Conservation (phyloP, 176 grass and related monocot genomes). For the Hordeum marinum region DNA sequence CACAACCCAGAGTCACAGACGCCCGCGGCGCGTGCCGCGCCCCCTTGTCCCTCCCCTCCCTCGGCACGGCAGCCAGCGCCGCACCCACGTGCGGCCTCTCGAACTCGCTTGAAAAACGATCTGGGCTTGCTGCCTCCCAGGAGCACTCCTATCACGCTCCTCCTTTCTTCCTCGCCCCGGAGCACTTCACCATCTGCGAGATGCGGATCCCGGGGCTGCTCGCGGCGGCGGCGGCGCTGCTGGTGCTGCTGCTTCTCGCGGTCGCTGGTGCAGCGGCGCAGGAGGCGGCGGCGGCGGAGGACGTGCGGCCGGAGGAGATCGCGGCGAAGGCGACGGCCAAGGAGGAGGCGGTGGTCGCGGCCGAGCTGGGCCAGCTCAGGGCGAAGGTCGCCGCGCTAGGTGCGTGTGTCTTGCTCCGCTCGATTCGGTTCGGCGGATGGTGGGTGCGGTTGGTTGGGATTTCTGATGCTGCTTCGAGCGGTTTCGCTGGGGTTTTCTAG, state of each 20-base stretch:
- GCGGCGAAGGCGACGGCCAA: constrained; percentile 26
- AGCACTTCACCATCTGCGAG: background rate
- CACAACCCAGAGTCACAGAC: no score
- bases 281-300: constrained; percentile 28
- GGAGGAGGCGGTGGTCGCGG: constrained; percentile 36
- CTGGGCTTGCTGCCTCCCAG: background rate
- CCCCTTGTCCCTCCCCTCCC: no score
- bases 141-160: background rate
- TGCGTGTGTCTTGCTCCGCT: constrained; percentile 13
- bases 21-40: no score
- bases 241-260: constrained; percentile 21
- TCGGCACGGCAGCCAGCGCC: no score
- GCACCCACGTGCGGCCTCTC: no score
- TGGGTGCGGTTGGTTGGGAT: background rate
- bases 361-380: constrained; percentile 40
- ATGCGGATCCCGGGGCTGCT: constrained; percentile 30
- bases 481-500: constrained; percentile 21
- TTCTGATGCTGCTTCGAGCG: background rate
- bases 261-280: constrained; percentile 22
- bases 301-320: constrained; percentile 15
- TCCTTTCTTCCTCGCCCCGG: background rate
- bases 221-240: background rate
- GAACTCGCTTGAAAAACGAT: background rate
- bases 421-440: background rate
- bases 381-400: constrained; percentile 39